Conservation (phyloP, 2,329 filamentous ascomycete species). For the Hansfordia pulvinata region DNA sequence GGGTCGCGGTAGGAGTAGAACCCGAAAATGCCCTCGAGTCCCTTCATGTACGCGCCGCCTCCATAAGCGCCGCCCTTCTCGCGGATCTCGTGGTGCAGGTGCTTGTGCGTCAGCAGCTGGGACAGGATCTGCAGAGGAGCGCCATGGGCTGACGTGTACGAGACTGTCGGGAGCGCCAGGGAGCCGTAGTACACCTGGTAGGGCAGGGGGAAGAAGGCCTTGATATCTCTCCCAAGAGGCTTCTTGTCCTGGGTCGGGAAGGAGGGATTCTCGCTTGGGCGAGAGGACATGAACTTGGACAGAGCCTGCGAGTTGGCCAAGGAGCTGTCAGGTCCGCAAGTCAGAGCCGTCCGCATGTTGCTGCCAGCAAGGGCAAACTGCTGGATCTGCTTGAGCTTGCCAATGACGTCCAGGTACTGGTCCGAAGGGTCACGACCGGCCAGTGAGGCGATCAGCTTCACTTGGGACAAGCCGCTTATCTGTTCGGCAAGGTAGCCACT, state of each 20-base stretch:
- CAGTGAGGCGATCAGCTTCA: conserved; percentile 69
- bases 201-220: conserved; percentile 84
- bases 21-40: conserved; percentile 74
- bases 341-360: conserved; percentile 67
- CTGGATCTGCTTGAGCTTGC: conserved; percentile 78
- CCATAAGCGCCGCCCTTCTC: conserved; percentile 97
- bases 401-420: conserved; percentile 59
- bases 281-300: conserved; percentile 50
- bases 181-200: conserved; percentile 96
- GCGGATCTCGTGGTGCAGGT: conserved; percentile 91
- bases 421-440: conserved; percentile 59
- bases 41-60: conserved; percentile 71
- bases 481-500: conserved; percentile 67
- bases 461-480: conserved; percentile 79
- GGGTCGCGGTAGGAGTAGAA: conserved; percentile 97
- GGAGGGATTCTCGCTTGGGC: conserved; percentile 31
- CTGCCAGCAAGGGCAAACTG: conserved; percentile 57
- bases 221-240: conserved; percentile 35
- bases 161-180: conserved; percentile 67
- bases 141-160: conserved; percentile 63
- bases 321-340: conserved; percentile 67
- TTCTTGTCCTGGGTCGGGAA: conserved; percentile 20
- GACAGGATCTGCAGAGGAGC: conserved; percentile 79
- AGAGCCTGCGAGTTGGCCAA: conserved; percentile 58
- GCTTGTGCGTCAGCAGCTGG: conserved; percentile 89